Evolutionary conservation across 1,284 basidiomycete genomes (phyloP).

Genomic region (Rhodotorula sp.): DNA sequence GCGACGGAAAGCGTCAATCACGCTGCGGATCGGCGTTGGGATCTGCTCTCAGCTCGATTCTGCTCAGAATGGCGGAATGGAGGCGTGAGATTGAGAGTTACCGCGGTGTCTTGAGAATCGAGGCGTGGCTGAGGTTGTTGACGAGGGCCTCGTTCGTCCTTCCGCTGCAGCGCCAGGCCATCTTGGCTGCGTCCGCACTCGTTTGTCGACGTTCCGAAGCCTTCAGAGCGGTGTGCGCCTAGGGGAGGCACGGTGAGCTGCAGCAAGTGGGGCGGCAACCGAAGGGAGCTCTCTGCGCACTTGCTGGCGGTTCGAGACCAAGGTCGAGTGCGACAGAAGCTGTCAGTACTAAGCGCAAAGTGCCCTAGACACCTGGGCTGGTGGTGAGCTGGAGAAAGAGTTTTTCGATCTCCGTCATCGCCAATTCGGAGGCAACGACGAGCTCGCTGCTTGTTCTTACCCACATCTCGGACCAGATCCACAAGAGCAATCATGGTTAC

Average conservation of each 20-base stretch:
- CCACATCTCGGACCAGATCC: background rate
- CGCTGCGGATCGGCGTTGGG: slow-evolving; percentile 10
- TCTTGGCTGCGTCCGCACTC: slow-evolving; percentile 44
- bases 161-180: slow-evolving; percentile 81
- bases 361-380: too few relatives aligned
- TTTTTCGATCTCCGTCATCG: background rate
- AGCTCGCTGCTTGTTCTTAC: background rate
- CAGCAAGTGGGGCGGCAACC: background rate
- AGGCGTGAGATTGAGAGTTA: background rate
- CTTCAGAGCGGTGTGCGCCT: too few relatives aligned
- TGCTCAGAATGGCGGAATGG: background rate
- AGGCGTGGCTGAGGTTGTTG: slow-evolving; percentile 60
- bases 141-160: slow-evolving; percentile 69
- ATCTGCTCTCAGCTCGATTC: too few relatives aligned
- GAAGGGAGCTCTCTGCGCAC: background rate
- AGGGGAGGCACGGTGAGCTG: background rate
- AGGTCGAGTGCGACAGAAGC: too few relatives aligned
- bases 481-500: background rate
- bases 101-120: slow-evolving; percentile 60
- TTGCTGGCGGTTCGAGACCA: too few relatives aligned
- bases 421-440: background rate
- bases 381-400: background rate
- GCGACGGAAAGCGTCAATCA: slow-evolving; percentile 63
- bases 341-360: too few relatives aligned
- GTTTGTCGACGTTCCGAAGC: too few relatives aligned